phyloP scores from a whole-genome alignment of 768 basidiomycete species.

The Rhizopogon vinicolor region DNA sequence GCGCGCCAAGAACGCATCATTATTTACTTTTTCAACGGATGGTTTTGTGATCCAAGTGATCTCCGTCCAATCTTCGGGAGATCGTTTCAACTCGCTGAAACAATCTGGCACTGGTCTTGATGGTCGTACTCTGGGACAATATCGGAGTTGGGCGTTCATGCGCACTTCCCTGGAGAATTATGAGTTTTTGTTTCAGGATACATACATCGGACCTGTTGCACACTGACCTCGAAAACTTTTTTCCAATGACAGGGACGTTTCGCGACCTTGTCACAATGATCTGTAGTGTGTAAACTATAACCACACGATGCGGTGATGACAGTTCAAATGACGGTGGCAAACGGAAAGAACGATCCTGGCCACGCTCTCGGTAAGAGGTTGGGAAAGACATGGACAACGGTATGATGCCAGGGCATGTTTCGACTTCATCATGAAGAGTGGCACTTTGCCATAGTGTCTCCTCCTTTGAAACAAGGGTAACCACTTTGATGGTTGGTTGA shows the following conservation, averaged over 20 bases:
- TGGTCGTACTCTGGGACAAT: conserved; percentile 27
- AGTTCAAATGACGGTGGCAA: conserved; percentile 28
- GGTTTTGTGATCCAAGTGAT: conserved; percentile 25
- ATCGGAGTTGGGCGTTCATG: conserved; percentile 20
- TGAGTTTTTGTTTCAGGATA: conserved; percentile 1
- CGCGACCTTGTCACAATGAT: conserved; percentile 18
- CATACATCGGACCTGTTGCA: not conserved
- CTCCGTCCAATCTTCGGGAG: conserved; percentile 29
- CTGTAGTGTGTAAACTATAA: conserved; percentile 20
- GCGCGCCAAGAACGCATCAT: conserved; percentile 14
- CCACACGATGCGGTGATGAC: conserved; percentile 16
- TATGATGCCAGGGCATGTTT: conserved; percentile 21
- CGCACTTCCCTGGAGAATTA: conserved; percentile 12
- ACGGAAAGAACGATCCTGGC: conserved; percentile 14
- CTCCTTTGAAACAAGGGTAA: conserved; percentile 21
- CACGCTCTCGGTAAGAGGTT: conserved; percentile 19
- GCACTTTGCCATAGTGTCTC: conserved; percentile 16
- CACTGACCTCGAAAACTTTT: not conserved
- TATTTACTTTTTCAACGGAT: conserved; percentile 1
- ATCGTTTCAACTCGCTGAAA: conserved; percentile 20
- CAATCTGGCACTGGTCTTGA: conserved; percentile 21
- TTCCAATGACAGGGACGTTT: conserved; percentile 6
- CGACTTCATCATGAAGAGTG: conserved; percentile 3
- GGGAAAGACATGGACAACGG: conserved; percentile 27
- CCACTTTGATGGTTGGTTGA: conserved; percentile 1